Percentiles rank a stretch among this genome's conserved stretches.
Conservation (phyloP, 2,329 filamentous ascomycete genomes). For the Annulohypoxylon truncatum region DNA sequence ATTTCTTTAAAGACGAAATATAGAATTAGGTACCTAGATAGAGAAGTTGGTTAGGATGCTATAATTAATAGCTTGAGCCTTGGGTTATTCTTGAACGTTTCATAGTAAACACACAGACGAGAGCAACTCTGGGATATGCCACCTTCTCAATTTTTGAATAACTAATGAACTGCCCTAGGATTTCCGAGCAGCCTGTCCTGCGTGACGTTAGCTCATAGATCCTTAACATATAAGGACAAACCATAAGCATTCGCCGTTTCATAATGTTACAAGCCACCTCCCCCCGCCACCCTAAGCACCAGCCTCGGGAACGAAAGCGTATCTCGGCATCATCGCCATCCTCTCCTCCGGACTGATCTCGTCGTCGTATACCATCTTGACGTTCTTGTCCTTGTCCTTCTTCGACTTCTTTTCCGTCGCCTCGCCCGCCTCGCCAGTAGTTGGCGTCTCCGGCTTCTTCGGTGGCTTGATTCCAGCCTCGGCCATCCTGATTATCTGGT, state of each 20-base stretch:
- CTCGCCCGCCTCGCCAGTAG: conserved; percentile 51
- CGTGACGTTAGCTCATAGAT: conserved; percentile 9
- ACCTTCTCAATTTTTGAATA: conserved; percentile 4
- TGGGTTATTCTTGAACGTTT: neutral
- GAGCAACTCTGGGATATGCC: neutral
- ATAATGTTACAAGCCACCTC: conserved; percentile 33
- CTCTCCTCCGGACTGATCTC: conserved; percentile 88
- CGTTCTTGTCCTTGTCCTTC: conserved; percentile 75
- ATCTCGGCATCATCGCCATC: conserved; percentile 82
- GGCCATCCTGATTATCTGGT: conserved; percentile 72
- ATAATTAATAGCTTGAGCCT: neutral
- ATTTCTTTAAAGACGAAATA: too few relatives aligned
- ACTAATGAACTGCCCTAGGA: conserved; percentile 8
- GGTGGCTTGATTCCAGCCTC: conserved; percentile 68
- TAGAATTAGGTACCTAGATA: too few relatives aligned
- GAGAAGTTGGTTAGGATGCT: neutral
- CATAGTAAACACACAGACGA: neutral
- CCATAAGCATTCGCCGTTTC: conserved; percentile 9
- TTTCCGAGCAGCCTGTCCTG: conserved; percentile 9
- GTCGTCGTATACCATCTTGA: conserved; percentile 83
- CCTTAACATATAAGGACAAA: conserved; percentile 1
- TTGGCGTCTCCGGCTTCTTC: conserved; percentile 51
- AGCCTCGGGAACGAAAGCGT: conserved; percentile 71
- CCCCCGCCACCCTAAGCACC: conserved; percentile 21
- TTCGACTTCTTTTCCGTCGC: conserved; percentile 72